A percentile compares a stretch with the other conserved stretches of the same genome.
Conservation (phyloP, 2,329 filamentous ascomycete species). For the Trichoderma brevicompactum region DNA sequence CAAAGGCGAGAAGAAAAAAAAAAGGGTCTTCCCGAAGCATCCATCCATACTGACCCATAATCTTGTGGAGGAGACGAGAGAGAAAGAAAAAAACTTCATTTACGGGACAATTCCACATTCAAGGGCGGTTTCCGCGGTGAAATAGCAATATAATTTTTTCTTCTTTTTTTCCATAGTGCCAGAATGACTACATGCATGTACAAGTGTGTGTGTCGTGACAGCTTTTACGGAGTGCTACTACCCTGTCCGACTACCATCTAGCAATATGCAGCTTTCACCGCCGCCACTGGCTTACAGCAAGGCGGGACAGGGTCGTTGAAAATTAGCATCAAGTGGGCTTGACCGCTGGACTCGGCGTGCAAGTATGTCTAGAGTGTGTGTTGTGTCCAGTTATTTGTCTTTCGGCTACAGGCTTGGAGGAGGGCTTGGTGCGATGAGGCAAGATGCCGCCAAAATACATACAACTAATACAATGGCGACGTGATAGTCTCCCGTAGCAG, state of each 20-base stretch:
- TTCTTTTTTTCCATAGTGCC: background rate
- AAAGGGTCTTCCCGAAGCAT: slow-evolving; percentile 18
- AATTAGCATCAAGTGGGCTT: slow-evolving; percentile 13
- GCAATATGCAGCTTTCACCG: slow-evolving; percentile 23
- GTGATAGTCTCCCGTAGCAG: background rate
- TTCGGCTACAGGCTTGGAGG: background rate
- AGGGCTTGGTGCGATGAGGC: background rate
- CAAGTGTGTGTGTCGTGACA: slow-evolving; percentile 3
- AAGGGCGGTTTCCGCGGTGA: slow-evolving; percentile 14
- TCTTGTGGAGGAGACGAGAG: slow-evolving; percentile 12
- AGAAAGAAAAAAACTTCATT: slow-evolving; percentile 9
- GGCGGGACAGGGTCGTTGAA: slow-evolving; percentile 6
- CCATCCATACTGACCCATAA: slow-evolving; percentile 22
- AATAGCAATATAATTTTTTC: slow-evolving; percentile 1
- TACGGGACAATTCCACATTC: background rate
- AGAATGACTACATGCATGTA: background rate
- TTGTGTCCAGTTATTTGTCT: background rate
- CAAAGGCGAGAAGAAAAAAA: slow-evolving; percentile 1
- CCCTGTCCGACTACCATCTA: background rate
- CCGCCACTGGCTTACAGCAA: slow-evolving; percentile 1
- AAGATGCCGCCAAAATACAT: background rate
- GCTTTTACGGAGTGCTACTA: background rate
- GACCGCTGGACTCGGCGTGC: slow-evolving; percentile 13
- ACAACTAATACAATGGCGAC: background rate
- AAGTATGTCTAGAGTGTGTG: background rate